Evolutionary conservation across 768 basidiomycete species (phyloP).

Genomic region (Tricholoma sp.): DNA sequence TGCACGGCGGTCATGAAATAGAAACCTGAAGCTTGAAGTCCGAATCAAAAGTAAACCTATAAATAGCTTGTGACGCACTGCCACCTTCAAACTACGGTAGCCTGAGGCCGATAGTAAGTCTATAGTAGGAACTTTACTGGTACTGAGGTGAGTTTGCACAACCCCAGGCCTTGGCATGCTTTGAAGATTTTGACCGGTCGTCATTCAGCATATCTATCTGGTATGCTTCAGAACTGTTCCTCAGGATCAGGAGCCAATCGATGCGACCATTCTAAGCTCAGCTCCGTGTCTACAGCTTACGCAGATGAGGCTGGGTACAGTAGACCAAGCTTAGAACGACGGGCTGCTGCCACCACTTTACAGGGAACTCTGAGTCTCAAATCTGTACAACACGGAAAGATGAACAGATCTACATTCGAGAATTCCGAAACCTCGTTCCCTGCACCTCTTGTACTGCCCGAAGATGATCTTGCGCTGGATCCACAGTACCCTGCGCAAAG

Average conservation of each 20-base stretch:
- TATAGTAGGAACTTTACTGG: no score
- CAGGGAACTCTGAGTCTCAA: background rate
- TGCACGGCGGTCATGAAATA: no score
- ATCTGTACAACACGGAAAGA: background rate
- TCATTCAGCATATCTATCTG: background rate
- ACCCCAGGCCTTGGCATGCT: background rate
- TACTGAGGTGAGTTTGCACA: background rate
- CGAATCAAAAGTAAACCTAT: no score
- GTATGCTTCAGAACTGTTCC: background rate
- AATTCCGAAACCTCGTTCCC: conserved; percentile 17
- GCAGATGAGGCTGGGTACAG: background rate
- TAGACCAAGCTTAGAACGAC: background rate
- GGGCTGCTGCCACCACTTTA: conserved; percentile 3
- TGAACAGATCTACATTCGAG: background rate
- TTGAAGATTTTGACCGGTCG: background rate
- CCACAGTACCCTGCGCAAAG: conserved; percentile 30
- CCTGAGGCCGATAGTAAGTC: no score
- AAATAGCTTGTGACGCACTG: background rate
- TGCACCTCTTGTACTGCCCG: conserved; percentile 27
- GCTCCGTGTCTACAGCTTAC: background rate
- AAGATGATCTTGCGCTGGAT: conserved; percentile 28
- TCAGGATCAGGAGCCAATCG: background rate
- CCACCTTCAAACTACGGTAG: background rate
- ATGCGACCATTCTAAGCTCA: conserved; percentile 2
- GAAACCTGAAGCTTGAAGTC: no score